phyloP scores from a whole-genome alignment of 371 early-diverging fungal species.

The Syncephalastrum sp. region DNA sequence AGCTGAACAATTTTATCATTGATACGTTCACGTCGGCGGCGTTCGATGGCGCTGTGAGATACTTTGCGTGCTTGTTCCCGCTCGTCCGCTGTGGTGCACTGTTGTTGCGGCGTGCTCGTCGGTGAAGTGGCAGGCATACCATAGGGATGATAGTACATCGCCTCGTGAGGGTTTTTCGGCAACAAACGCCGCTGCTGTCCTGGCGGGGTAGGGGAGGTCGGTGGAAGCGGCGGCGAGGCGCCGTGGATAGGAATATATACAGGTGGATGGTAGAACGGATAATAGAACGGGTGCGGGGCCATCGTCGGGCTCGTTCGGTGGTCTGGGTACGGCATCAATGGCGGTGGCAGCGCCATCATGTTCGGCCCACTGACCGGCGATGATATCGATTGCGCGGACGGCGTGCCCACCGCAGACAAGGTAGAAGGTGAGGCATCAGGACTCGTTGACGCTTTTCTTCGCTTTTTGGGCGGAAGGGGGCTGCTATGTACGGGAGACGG shows the following conservation, averaged over 20 bases:
- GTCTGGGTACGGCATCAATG: conserved; percentile 8
- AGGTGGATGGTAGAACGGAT: conserved; percentile 15
- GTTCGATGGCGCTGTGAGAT: conserved; percentile 80
- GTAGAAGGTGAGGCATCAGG: neutral
- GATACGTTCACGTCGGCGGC: conserved; percentile 74
- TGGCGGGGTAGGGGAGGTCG: conserved; percentile 2
- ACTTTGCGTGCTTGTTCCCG: conserved; percentile 64
- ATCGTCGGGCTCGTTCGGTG: conserved; percentile 4
- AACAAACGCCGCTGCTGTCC: too few species aligned
- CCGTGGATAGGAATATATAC: conserved; percentile 13
- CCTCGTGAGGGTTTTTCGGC: too few species aligned
- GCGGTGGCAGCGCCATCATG: conserved; percentile 15
- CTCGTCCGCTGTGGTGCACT: conserved; percentile 33
- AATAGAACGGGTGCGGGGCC: conserved; percentile 11
- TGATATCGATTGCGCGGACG: too few species aligned
- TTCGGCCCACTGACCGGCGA: neutral
- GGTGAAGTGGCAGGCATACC: conserved; percentile 7
- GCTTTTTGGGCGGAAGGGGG: conserved; percentile 15
- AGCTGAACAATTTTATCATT: conserved; percentile 62
- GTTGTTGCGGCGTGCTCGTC: conserved; percentile 1
- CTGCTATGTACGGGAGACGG: conserved; percentile 6
- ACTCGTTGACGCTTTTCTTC: conserved; percentile 11
- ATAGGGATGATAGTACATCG: too few species aligned
- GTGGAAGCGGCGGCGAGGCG: conserved; percentile 6
- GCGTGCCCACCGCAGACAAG: too few species aligned